These are phyloP conservation scores for Rhodotorula sp. DNA, from an alignment of 1,284 basidiomycete species.

Conservation along the genomic window DNA sequence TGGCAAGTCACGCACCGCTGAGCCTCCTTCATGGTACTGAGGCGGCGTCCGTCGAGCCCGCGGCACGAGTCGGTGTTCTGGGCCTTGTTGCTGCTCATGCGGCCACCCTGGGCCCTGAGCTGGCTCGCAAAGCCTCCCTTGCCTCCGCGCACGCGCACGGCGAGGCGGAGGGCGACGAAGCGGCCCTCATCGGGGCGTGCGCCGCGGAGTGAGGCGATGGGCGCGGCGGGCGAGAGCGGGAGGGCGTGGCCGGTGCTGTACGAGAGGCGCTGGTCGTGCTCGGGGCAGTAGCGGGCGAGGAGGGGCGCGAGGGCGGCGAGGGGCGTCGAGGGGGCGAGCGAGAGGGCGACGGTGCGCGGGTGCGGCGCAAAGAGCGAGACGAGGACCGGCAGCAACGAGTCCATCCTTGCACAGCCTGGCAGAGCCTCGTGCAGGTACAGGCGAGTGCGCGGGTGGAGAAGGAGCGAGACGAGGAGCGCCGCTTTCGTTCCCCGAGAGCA, in stretches of 20 bases:
- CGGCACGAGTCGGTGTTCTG: constrained; percentile 94
- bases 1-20: constrained; percentile 69
- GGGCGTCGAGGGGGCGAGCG: constrained; percentile 59
- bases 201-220: constrained; percentile 61
- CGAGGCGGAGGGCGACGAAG: constrained; percentile 49
- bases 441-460: background rate
- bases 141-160: constrained; percentile 69
- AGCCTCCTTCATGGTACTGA: constrained; percentile 94
- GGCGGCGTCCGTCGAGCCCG: constrained; percentile 82
- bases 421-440: background rate
- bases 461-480: background rate
- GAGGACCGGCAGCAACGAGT: constrained; percentile 56
- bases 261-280: constrained; percentile 57
- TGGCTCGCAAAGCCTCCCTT: constrained; percentile 98
- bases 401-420: constrained; percentile 5
- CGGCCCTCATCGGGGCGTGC: constrained; percentile 49
- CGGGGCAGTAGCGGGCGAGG: constrained; percentile 62
- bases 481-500: background rate
- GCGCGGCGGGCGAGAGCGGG: constrained; percentile 44
- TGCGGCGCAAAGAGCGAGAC: constrained; percentile 75
- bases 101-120: constrained; percentile 90
- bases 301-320: constrained; percentile 60
- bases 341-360: constrained; percentile 64
- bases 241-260: constrained; percentile 30
- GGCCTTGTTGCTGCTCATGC: constrained; percentile 90